Base-by-base conservation (phyloP, 495 filamentous ascomycete species). In the Talaromyces wortmannii region DNA sequence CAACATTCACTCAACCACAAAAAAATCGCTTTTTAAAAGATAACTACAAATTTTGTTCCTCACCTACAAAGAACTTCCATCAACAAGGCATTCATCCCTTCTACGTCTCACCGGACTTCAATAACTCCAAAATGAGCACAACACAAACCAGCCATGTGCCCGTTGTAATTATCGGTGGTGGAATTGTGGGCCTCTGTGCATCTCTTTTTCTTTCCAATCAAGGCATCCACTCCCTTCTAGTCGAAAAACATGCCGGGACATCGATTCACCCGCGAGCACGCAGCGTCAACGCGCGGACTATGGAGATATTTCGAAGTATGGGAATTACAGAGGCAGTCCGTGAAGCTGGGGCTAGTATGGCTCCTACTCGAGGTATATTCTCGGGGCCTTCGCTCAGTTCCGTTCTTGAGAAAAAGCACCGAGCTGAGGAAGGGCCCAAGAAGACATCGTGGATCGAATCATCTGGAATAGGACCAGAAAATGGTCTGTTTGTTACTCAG, bases 221-320 rank as follows among this genome's bases (percentile, higher is more conserved):
- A 16, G 33, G 45, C 6, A 57, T 66, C 18, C 51, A 55, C 30
- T 53, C 57, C 44, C 5, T 63, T 13, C 59, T 67, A 12, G 53
- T 63, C 43, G 59, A 69, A 43, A 51, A 57, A 7, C 59, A 69
- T 50, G 40, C 60, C 1, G 49, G 52, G 4, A 64, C 62, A 18
- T 59, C 61, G 16, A 63, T 63, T 29, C 62, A 63, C 29, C 66
- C 66, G 4, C 66, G 66, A 61, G 62, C 66, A 11, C 57, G 57
- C 45, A 62, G 60, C 32, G 32, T 67, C 32, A 67, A 67, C 40
- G 60, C 57, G 15, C 60, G 64, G 5, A 62, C 66, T 0, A 52
- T 62, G 32, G 62, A 70, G 47, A 61, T 66, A 17, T 59, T 64
- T 43, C 61, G 65, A 12, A 51, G 45, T 29, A 57, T 61, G 6